Percentiles rank a stretch among this genome's conserved stretches.
Conservation (phyloP, 2,329 filamentous ascomycete genomes). For the Ophiosphaerella narmari region DNA sequence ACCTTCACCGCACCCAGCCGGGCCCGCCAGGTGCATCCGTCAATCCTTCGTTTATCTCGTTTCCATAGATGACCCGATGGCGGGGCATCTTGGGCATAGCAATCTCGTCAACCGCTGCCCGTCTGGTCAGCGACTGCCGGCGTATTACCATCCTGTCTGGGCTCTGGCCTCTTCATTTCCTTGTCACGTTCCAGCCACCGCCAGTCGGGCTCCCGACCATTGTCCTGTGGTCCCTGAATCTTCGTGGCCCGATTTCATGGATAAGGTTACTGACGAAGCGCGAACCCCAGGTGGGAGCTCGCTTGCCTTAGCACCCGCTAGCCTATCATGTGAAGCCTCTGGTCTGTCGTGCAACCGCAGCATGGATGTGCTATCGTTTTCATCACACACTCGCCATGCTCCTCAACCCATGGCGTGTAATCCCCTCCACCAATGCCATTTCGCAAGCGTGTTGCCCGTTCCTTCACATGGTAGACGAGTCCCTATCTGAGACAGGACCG, state of each 20-base stretch:
- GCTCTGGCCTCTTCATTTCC: not conserved
- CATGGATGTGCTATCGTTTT: constrained; percentile 29
- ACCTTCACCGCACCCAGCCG: no score
- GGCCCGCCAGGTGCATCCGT: no score
- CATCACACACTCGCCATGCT: constrained; percentile 25
- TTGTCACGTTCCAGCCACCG: not conserved
- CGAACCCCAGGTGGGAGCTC: constrained; percentile 31
- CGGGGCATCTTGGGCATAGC: no score
- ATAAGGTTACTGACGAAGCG: constrained; percentile 39
- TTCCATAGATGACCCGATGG: not conserved
- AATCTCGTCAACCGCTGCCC: no score
- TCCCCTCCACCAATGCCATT: constrained; percentile 3
- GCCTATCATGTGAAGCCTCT: constrained; percentile 2
- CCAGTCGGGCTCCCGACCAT: not conserved
- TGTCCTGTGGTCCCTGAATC: constrained; percentile 35
- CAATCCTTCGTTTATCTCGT: not conserved
- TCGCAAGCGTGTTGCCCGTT: no score
- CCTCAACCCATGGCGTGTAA: constrained; percentile 28
- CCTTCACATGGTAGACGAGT: no score
- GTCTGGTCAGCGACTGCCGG: no score
- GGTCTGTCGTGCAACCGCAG: constrained; percentile 26
- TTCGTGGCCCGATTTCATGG: constrained; percentile 37
- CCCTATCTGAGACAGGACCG: no score
- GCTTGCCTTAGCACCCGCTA: constrained; percentile 21
- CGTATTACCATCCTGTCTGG: no score